Percentiles rank a stretch among this genome's conserved stretches.
These are phyloP conservation scores for Goniomonas avonlea DNA, from an alignment of 78 protist species.

Conservation along the genomic window DNA sequence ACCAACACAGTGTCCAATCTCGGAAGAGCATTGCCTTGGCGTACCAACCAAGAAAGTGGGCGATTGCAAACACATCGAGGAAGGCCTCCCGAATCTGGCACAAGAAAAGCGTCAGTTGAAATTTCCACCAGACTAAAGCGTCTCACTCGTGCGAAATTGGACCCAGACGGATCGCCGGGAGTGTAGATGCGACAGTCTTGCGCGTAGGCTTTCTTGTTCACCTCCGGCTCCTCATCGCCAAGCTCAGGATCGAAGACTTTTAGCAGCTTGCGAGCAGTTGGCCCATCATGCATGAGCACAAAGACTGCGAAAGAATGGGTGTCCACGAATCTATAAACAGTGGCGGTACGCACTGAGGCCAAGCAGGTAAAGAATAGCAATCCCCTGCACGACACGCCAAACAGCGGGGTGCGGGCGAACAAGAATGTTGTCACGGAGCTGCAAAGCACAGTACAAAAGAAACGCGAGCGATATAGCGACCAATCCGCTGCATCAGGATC, in stretches of 20 bases:
- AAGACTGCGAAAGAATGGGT: no score
- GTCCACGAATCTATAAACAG: no score
- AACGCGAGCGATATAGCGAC: conserved; percentile 44
- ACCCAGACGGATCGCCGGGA: conserved; percentile 54
- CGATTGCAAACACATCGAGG: conserved; percentile 65
- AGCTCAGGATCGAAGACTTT: no score
- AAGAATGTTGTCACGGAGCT: conserved; percentile 62
- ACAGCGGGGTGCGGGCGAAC: conserved; percentile 81
- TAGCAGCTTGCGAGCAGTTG: no score
- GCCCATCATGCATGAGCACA: no score
- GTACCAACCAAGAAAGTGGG: conserved; percentile 74
- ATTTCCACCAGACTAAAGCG: no score
- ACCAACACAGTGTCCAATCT: conserved; percentile 40
- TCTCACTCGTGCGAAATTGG: no score
- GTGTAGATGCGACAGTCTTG: conserved; percentile 63
- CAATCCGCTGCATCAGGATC: no score
- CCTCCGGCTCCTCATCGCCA: conserved; percentile 50
- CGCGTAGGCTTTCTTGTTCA: conserved; percentile 68
- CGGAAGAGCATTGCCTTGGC: conserved; percentile 65
- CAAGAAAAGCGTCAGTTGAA: no score
- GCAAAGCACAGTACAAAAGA: conserved; percentile 47
- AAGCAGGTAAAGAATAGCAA: conserved; percentile 63
- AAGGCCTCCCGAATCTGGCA: conserved; percentile 37
- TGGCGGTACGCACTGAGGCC: no score
- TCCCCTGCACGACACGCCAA: conserved; percentile 73